Conservation (phyloP, 257 asterid species). For the Rehmannia glutinosa region DNA sequence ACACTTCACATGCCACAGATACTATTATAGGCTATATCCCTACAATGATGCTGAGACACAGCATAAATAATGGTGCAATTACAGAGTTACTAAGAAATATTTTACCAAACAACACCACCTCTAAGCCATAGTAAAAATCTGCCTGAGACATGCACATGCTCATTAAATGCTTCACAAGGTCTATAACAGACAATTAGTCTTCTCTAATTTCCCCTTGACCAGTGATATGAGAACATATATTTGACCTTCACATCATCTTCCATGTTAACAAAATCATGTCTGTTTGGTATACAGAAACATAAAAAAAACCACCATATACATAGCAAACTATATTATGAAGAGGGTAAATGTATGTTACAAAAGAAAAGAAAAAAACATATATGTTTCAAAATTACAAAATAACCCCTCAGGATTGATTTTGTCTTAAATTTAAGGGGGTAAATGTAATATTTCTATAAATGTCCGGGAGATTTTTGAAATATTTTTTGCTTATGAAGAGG, state of each 20-base stretch:
- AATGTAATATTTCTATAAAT: too few relatives aligned
- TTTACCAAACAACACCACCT: background rate
- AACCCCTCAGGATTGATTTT: too few relatives aligned
- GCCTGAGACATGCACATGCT: slow-evolving; percentile 18
- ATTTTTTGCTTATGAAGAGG: too few relatives aligned
- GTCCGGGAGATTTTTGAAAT: too few relatives aligned
- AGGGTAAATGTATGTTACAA: too few relatives aligned
- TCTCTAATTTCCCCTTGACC: background rate
- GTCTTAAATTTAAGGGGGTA: too few relatives aligned
- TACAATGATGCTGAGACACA: slow-evolving; percentile 12
- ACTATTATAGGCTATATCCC: slow-evolving; percentile 11
- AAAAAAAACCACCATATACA: too few relatives aligned
- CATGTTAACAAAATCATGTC: too few relatives aligned
- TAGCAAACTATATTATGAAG: too few relatives aligned
- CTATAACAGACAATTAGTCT: background rate
- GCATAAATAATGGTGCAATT: background rate
- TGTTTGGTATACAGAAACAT: too few relatives aligned
- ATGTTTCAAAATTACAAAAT: too few relatives aligned
- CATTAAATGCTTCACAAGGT: slow-evolving; percentile 16
- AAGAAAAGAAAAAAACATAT: too few relatives aligned
- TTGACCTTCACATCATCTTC: background rate
- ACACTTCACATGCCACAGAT: slow-evolving; percentile 19
- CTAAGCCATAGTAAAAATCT: background rate
- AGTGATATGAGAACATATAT: background rate
- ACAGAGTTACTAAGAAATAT: background rate